Evolutionary conservation across 192 early-diverging fungal genomes (phyloP), one percentile per base, ranked within the genome.

Genomic region (Rhizophagus sp.): DNA sequence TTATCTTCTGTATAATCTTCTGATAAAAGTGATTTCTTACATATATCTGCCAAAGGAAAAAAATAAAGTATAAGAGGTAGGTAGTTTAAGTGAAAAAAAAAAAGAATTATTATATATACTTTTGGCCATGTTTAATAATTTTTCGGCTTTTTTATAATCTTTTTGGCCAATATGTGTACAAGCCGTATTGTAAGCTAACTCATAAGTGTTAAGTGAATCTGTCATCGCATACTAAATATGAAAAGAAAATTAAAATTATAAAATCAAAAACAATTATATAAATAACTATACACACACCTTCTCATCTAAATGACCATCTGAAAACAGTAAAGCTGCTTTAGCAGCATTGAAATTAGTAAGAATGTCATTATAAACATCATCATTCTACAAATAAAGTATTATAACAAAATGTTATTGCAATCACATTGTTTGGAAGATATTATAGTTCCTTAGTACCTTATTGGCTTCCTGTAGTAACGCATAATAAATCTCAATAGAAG

Each of bases 161-260:
- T 88, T 87, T 66, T 84, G 71, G 7, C 92, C 87, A 44, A 93
- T 84, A 41, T 81, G 79, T 8, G 83, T 77, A 83, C 91, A 93
- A 6, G 92, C 93, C 11, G 84, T 79, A 83, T 94, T 94, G 79
- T 91, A 94, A 47, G 84, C 84, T 24, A 92, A 80, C 76, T 94
- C 93, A 80, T 92, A 94, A 2, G 89, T 88, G 7, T 85, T 67
- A 24, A 71, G 76, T 4, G 76, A 82, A 70, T 86, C 80, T 27
- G 70, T 67, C 15, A 85, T 61, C 63, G 66, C 78, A 80, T 61
- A 80, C 72, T 86, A 44, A 22, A 61, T 36, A 17, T n/a, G 7
- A 57, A 27, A 62, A 61, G 17, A 67, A 25, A 34, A 10, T 5
- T 66, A 4, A 25, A 67, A 33, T 15, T 3, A 17, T 13, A 8